These are phyloP conservation scores for Ampelocalamus luodianensis DNA, from an alignment of 176 grass and related monocot species.

Conservation along the genomic window DNA sequence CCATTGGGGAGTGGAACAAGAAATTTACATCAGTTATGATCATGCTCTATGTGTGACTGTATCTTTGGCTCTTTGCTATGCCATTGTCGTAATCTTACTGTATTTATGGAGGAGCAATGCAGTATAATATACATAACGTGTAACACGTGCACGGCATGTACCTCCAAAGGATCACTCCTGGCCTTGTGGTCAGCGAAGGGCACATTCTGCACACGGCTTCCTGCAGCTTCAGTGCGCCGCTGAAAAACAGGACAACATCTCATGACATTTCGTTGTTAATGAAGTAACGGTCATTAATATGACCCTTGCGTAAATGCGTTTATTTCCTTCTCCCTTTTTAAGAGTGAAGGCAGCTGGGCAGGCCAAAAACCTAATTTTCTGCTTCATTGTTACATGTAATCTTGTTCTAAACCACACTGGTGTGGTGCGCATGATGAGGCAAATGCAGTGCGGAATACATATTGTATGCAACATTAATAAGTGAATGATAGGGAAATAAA, in stretches of 20 bases:
- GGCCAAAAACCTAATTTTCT: not conserved
- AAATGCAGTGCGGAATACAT: not conserved
- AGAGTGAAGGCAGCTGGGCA: not conserved
- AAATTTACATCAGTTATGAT: not conserved
- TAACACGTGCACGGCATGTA: not conserved
- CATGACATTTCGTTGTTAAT: not conserved
- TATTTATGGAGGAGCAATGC: not conserved
- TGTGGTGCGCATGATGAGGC: not conserved
- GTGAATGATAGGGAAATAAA: not conserved
- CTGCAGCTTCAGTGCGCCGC: conserved; percentile 11
- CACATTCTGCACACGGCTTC: not conserved
- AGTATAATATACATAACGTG: not conserved
- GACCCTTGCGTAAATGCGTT: not conserved
- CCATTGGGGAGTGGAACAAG: not conserved
- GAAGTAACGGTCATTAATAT: not conserved
- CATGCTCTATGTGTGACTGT: not conserved
- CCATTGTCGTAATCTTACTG: not conserved
- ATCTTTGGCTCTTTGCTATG: not conserved
- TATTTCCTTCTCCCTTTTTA: not conserved
- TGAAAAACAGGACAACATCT: not conserved
- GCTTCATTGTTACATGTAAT: not conserved
- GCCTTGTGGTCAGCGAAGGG: conserved; percentile 13
- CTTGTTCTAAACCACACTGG: not conserved
- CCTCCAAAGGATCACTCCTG: conserved; percentile 33
- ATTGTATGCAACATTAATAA: conserved; percentile 7